phyloP scores from a whole-genome alignment of 306 rosid genomes.

The Rubus parviflorus region DNA sequence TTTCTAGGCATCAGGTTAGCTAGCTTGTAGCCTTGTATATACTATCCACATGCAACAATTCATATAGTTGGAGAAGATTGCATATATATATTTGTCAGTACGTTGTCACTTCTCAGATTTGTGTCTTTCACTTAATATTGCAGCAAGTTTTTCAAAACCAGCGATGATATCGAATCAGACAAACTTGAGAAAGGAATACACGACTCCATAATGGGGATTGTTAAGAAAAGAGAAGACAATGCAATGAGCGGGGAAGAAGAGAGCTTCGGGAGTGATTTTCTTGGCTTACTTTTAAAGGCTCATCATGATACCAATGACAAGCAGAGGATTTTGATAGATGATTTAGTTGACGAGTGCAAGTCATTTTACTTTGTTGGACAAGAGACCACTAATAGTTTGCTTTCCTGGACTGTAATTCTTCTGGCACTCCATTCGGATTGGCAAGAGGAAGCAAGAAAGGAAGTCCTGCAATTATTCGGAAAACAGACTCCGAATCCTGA shows the following conservation, averaged over 20 bases:
- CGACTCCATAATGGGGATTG: constrained; percentile 1
- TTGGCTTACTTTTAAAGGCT: constrained; percentile 28
- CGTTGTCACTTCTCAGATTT: not conserved
- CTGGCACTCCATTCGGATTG: constrained; percentile 17
- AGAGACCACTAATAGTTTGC: constrained; percentile 25
- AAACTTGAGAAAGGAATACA: not conserved
- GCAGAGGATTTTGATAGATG: constrained; percentile 14
- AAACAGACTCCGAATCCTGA: constrained; percentile 19
- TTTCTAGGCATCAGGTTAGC: constrained; percentile 25
- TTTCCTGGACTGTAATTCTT: constrained; percentile 26
- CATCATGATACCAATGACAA: constrained; percentile 20
- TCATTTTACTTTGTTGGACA: constrained; percentile 24
- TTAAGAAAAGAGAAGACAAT: not conserved
- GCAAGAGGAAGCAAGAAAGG: constrained; percentile 37
- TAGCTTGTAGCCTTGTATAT: not conserved
- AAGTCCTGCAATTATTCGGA: constrained; percentile 27
- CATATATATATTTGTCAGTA: not conserved
- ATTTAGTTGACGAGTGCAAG: constrained; percentile 31
- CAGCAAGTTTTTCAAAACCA: constrained; percentile 7
- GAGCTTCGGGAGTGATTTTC: constrained; percentile 28
- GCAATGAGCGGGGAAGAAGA: not conserved
- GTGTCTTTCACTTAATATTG: not conserved
- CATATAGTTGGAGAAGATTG: not conserved
- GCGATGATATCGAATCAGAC: constrained; percentile 5
- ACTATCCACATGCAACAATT: not conserved